These are phyloP conservation scores for Clohesyomyces aquaticus DNA, from an alignment of 495 filamentous ascomycete genomes.

Conservation along the genomic window DNA sequence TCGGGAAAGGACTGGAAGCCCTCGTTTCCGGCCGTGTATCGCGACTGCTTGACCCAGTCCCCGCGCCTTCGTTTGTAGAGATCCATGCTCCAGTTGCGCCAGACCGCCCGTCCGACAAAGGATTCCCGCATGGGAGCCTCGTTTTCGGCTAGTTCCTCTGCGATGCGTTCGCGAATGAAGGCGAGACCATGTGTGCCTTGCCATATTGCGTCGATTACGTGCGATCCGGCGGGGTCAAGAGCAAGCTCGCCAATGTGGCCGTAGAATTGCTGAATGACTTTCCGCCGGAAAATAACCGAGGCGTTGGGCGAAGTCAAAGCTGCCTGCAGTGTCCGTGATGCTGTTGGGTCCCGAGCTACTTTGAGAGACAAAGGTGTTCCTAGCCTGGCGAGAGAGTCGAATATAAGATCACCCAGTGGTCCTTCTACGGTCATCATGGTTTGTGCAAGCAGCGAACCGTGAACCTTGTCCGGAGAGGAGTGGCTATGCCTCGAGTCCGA, in stretches of 20 bases:
- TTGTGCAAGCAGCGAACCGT: constrained; percentile 69
- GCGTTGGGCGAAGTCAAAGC: constrained; percentile 63
- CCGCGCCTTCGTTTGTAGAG: constrained; percentile 69
- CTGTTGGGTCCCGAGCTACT: constrained; percentile 62
- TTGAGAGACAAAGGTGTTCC: constrained; percentile 49
- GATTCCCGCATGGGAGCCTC: constrained; percentile 73
- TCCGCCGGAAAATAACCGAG: constrained; percentile 62
- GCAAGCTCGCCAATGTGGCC: constrained; percentile 67
- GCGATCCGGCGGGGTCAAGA: constrained; percentile 70
- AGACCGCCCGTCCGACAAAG: constrained; percentile 77
- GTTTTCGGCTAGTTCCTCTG: constrained; percentile 61
- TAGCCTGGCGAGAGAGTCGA: constrained; percentile 56
- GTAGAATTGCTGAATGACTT: constrained; percentile 63
- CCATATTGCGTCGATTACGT: constrained; percentile 80
- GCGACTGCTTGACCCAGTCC: constrained; percentile 74
- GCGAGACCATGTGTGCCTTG: constrained; percentile 64
- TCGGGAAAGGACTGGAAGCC: constrained; percentile 48
- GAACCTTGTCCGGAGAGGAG: constrained; percentile 54
- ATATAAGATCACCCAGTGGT: constrained; percentile 60
- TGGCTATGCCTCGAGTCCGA: constrained; percentile 17
- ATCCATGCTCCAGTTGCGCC: constrained; percentile 92
- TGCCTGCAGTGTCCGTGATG: constrained; percentile 71
- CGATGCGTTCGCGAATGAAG: constrained; percentile 69
- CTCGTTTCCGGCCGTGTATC: constrained; percentile 53
- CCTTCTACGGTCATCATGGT: constrained; percentile 64